These are phyloP conservation scores for Corrigiola litoralis DNA, from an alignment of 179 eudicot genomes.

Conservation along the genomic window DNA sequence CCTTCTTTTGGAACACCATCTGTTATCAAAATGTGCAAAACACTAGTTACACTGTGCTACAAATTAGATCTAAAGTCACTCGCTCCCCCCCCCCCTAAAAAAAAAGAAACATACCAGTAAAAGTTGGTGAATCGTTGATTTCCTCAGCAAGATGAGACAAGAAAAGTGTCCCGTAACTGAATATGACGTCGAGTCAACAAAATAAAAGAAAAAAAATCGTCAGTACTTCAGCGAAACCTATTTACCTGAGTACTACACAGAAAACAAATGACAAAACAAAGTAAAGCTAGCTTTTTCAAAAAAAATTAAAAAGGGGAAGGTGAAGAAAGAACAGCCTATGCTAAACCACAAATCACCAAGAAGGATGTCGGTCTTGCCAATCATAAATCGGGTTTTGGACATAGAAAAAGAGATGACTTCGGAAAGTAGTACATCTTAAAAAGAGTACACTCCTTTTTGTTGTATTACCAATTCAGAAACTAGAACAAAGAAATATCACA, in stretches of 20 bases:
- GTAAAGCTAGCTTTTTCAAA: too few species aligned
- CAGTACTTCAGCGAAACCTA: too few species aligned
- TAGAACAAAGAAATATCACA: conserved; percentile 17
- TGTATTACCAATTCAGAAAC: background rate
- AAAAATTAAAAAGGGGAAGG: background rate
- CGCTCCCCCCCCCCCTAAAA: too few species aligned
- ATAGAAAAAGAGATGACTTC: background rate
- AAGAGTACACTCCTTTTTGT: background rate
- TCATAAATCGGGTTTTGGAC: background rate
- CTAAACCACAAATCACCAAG: background rate
- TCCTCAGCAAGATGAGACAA: conserved; percentile 77
- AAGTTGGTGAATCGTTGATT: conserved; percentile 60
- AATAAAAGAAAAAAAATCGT: conserved; percentile 2
- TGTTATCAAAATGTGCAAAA: conserved; percentile 28
- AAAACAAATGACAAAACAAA: background rate
- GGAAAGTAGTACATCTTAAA: background rate
- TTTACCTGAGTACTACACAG: background rate
- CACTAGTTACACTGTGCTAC: background rate
- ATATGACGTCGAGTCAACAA: background rate
- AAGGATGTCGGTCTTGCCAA: background rate
- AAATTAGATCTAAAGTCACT: background rate
- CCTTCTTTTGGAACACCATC: conserved; percentile 99
- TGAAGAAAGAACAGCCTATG: background rate
- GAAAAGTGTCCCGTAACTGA: conserved; percentile 82
- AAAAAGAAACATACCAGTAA: conserved; percentile 51